A percentile compares a stretch with the other conserved stretches of the same genome.
Conservation (phyloP, 148 eudicot species). For the Vaccinium myrtillus region DNA sequence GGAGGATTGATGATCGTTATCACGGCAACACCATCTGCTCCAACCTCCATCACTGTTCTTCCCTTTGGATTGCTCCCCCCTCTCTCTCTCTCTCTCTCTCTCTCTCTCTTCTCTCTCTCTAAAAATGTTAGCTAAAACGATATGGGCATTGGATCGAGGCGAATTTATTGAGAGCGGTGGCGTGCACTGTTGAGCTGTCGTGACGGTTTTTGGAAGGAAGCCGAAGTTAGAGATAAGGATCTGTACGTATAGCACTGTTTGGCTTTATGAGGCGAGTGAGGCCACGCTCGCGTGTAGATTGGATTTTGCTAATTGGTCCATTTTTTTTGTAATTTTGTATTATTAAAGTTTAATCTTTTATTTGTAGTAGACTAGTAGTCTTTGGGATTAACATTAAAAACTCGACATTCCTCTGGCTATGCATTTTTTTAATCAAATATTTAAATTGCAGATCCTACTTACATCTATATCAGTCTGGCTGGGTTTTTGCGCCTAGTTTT, state of each 20-base stretch:
- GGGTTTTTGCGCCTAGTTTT: no score
- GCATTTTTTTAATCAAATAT: no score
- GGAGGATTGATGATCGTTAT: constrained; percentile 83
- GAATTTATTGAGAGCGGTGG: constrained; percentile 5
- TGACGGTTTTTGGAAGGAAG: not conserved
- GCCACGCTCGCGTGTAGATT: not conserved
- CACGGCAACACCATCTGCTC: constrained; percentile 68
- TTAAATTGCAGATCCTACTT: no score
- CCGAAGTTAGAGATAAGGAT: not conserved
- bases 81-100: constrained; percentile 11
- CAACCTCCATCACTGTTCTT: constrained; percentile 61
- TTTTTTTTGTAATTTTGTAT: no score
- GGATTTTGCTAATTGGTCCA: no score
- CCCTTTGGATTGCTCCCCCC: constrained; percentile 26
- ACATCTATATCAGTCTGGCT: no score
- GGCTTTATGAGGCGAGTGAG: not conserved
- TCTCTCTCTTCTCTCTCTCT: not conserved
- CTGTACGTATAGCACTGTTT: not conserved
- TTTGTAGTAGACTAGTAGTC: no score
- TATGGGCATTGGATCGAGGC: not conserved
- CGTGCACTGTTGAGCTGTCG: not conserved
- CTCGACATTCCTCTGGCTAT: no score
- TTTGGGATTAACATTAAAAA: no score
- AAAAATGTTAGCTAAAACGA: not conserved
- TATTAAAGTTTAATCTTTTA: no score